Base-by-base conservation (phyloP, 1,139 yeast species). In the Casaregolazyma lundiana region DNA sequence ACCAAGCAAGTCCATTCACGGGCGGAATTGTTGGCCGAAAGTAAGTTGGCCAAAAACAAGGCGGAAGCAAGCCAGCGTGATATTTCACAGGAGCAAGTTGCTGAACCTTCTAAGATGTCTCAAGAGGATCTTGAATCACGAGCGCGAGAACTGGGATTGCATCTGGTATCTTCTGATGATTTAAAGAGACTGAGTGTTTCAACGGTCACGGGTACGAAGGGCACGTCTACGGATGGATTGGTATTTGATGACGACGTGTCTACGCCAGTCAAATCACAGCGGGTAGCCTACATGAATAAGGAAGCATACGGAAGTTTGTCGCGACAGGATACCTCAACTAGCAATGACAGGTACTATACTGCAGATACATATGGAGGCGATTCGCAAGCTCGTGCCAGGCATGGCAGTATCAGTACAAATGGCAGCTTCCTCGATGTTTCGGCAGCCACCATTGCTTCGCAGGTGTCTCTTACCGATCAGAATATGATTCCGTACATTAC, bases 401-500 rank as follows among this genome's bases (percentile, higher is more conserved):
- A 22, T 18, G 26, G 43, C 32, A 17, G 34, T 30, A n/a, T 30
- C 16, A 39, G 43, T 21, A 38, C 34, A 29, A 17, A 42, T 18
- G 41, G 44, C 17, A 20, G 40, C 6, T 11, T 53, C 22, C 44
- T 50, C 44, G 52, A 53, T 35, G 38, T 58, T 43, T 57, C 61
- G 35, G 59, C 60, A 8, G 60, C 71, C 38, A 81, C 90, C 1
- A 75, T 85, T 61, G 83, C 82, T 41, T 83, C 92, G 0, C 75
- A 81, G 61, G 82, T 81, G 3, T 82, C 92, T 0, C 67, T 84
- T 36, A 80, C 84, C 3, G 92, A 83, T 54, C 78, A 77, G 46
- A 78, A 80, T 39, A 85, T 87, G 77, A 84, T 87, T 54, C 90
- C 94, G 1, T 92, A 94, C 2, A 78, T 92, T 47, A 85, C 97